These are phyloP conservation scores for Odontarrhena argentea DNA, from an alignment of 345 rosid species.

Conservation along the genomic window DNA sequence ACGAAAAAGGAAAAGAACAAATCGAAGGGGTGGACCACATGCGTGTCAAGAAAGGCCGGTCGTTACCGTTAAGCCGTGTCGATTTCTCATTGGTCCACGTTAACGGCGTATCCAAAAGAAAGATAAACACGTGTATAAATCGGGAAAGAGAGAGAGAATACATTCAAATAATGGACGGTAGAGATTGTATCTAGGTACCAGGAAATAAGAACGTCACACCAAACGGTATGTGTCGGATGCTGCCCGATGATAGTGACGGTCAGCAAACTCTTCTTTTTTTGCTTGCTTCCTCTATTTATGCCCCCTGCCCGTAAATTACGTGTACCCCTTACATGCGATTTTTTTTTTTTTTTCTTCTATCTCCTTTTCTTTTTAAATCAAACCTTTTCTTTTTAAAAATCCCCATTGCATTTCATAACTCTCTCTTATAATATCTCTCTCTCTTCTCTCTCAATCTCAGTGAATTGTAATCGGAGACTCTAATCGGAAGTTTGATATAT, in stretches of 20 bases:
- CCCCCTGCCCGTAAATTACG: slow-evolving; percentile 53
- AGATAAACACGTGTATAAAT: slow-evolving; percentile 45
- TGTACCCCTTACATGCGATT: slow-evolving; percentile 64
- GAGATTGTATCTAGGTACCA: slow-evolving; percentile 51
- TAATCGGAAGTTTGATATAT: background rate
- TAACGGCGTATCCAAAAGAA: slow-evolving; percentile 7
- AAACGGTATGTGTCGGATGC: slow-evolving; percentile 68
- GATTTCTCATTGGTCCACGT: slow-evolving; percentile 57
- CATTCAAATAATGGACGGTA: slow-evolving; percentile 50
- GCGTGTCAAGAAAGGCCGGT: slow-evolving; percentile 65
- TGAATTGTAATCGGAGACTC: background rate
- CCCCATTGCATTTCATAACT: slow-evolving; percentile 26
- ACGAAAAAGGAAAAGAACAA: slow-evolving; percentile 26
- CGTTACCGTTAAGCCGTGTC: slow-evolving; percentile 45
- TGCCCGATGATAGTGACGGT: slow-evolving; percentile 76
- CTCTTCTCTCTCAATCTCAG: slow-evolving; percentile 3
- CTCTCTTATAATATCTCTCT: background rate
- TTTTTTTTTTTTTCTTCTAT: slow-evolving; percentile 10
- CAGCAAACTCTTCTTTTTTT: slow-evolving; percentile 36
- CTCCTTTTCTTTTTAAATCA: slow-evolving; percentile 28
- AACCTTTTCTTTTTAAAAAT: slow-evolving; percentile 26
- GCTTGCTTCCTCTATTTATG: slow-evolving; percentile 19
- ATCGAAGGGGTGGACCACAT: slow-evolving; percentile 60
- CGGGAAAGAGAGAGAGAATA: slow-evolving; percentile 15
- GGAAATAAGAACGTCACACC: slow-evolving; percentile 66